phyloP scores from a whole-genome alignment of 2,329 filamentous ascomycete genomes.

The Fusarium chuoi region DNA sequence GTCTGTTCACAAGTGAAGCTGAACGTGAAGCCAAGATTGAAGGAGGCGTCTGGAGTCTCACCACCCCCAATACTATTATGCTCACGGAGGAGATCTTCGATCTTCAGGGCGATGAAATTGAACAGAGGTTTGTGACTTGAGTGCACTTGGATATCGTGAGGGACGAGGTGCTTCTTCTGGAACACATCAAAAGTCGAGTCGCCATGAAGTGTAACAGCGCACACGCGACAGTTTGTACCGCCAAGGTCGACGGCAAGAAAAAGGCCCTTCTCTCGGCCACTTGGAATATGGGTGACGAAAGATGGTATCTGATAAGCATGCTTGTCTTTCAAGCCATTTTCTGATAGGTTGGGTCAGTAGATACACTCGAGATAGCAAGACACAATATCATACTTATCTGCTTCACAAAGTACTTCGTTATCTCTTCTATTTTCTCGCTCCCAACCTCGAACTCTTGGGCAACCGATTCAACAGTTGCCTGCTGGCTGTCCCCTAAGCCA shows the following conservation, averaged over 20 bases:
- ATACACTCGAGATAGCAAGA: not conserved
- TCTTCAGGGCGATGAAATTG: not conserved
- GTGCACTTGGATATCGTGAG: not conserved
- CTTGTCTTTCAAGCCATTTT: conserved; percentile 13
- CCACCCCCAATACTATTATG: accelerated
- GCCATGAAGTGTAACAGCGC: conserved; percentile 1
- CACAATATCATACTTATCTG: conserved; percentile 4
- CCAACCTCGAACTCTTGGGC: not conserved
- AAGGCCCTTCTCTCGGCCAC: conserved; percentile 7
- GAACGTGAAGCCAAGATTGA: conserved; percentile 2
- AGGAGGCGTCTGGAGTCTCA: accelerated
- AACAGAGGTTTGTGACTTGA: conserved; percentile 1
- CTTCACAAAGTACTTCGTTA: not conserved
- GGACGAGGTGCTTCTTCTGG: not conserved
- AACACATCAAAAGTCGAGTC: conserved; percentile 8
- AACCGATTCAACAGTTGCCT: not conserved
- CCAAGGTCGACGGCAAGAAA: conserved; percentile 4
- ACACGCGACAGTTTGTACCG: conserved; percentile 3
- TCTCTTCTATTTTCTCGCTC: not conserved
- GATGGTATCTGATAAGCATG: conserved; percentile 26
- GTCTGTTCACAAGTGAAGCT: conserved; percentile 15
- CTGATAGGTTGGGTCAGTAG: conserved; percentile 8
- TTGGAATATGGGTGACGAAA: conserved; percentile 13
- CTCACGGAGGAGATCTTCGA: not conserved
- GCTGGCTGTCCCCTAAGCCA: not conserved